Base-by-base conservation (phyloP, 352 stramenopile species). In the Globisporangium paroecandrum region DNA sequence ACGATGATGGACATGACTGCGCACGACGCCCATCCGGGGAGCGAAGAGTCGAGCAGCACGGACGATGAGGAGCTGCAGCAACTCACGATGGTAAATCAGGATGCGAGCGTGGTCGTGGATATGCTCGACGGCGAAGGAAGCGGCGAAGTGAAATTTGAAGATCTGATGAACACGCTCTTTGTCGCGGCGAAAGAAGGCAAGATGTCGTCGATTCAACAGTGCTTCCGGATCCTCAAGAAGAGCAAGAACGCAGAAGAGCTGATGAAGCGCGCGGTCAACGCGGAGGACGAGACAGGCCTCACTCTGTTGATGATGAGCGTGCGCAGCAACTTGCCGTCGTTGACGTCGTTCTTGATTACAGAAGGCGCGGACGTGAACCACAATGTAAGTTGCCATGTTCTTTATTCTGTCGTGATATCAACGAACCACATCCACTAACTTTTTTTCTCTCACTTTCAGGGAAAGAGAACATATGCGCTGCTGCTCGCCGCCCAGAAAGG, bases 401-500 rank as follows among this genome's bases (percentile, higher is more conserved):
- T 66, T 22, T 67, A 25, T 59, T 49, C 22, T 68, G 55, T 36
- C 15, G 24, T 72, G 27, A 4, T 18, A 43, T 24, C 18, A 20
- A 25, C 20, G 38, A 20, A 20, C 38, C 38, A 3, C 38, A 38
- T 56, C 10, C 34, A 41, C 34, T 49, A 4, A 61, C 10, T 6
- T 38, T 27, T 18, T 18, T 9, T 56, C 20, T 58, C 10, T 64
- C 7, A 27, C 27, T 34, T 24, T 38, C 58, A 93, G 81, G 82
- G 94, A 0, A 96, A 94, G 47, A 76, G 87, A 65, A 89, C 84
- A 10, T 94, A 88, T 59, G 85, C 88, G 18, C 54, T 96, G 64
- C 68, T 94, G 58, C 76, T 96, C n/a, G 85, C 86, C 5, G 83
- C 88, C 1, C 88, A 96, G 65, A 96, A 94, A 71, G 88, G 88